Evolutionary conservation across 2,329 filamentous ascomycete genomes (phyloP).

Genomic region (Hymenoscyphus salicellus): DNA sequence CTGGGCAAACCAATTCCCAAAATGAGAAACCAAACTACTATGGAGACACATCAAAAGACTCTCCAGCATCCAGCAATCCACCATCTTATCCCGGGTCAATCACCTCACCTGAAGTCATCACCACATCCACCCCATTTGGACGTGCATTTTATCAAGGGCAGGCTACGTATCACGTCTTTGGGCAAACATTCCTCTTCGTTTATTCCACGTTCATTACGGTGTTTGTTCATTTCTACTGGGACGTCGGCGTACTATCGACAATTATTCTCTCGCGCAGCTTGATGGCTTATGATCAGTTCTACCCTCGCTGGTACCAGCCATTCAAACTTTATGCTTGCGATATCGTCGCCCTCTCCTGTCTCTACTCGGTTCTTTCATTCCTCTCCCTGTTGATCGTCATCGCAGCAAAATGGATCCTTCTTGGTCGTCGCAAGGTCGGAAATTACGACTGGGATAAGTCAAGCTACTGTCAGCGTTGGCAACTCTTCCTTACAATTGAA

Average conservation of each 20-base stretch:
- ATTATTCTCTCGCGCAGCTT: conserved; percentile 42
- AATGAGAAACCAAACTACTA: no score
- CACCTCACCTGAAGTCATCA: conserved; percentile 29
- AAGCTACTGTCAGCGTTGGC: no score
- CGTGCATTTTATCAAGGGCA: conserved; percentile 52
- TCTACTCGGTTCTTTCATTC: no score
- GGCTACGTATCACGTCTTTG: conserved; percentile 50
- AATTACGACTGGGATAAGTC: no score
- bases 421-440: no score
- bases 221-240: conserved; percentile 50
- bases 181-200: conserved; percentile 46
- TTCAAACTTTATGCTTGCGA: conserved; percentile 43
- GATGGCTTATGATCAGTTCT: conserved; percentile 33
- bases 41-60: neutral
- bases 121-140: conserved; percentile 45
- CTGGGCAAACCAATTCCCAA: neutral
- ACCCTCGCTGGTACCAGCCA: conserved; percentile 32
- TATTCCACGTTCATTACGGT: conserved; percentile 49
- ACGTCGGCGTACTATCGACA: conserved; percentile 46
- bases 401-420: no score
- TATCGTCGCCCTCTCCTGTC: conserved; percentile 40
- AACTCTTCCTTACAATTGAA: no score
- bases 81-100: neutral
- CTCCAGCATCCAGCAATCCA: no score
- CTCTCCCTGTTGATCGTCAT: no score